A percentile compares a stretch with the other conserved stretches of the same genome.
phyloP scores from a whole-genome alignment of 2,329 filamentous ascomycete genomes.

The Ploettnerulaceae sp. region DNA sequence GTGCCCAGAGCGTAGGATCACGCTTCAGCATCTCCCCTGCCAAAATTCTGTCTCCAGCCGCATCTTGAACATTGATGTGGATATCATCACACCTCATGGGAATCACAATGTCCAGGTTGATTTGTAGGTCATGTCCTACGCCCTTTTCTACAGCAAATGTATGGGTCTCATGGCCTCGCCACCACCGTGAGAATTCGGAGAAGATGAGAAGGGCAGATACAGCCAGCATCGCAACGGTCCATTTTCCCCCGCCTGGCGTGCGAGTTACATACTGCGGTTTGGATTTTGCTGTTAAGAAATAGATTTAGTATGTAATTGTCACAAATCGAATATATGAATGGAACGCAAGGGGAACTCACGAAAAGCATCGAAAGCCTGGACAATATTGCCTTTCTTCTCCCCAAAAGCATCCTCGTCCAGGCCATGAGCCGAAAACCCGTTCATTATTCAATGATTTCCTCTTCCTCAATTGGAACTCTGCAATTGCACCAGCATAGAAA shows the following conservation, averaged over 20 bases:
- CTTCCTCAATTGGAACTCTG: too few relatives aligned
- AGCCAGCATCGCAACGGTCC: conserved; percentile 77
- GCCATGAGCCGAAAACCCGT: conserved; percentile 67
- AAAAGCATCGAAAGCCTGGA: conserved; percentile 94
- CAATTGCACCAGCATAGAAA: too few relatives aligned
- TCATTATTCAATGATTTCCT: too few relatives aligned
- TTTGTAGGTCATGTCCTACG: conserved; percentile 79
- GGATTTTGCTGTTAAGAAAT: conserved; percentile 67
- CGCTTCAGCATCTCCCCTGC: conserved; percentile 69
- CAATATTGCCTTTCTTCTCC: conserved; percentile 60
- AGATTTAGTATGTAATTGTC: conserved; percentile 1
- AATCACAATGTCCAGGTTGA: conserved; percentile 93
- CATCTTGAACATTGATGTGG: conserved; percentile 97
- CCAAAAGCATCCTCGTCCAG: conserved; percentile 78
- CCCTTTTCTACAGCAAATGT: conserved; percentile 93
- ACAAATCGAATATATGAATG: neutral
- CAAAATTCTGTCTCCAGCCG: conserved; percentile 84
- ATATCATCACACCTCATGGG: conserved; percentile 82
- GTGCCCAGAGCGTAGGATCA: conserved; percentile 73
- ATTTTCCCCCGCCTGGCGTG: conserved; percentile 84
- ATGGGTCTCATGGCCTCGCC: conserved; percentile 76
- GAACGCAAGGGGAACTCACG: conserved; percentile 57
- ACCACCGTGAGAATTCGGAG: conserved; percentile 78
- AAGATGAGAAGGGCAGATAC: conserved; percentile 71
- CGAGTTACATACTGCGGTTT: conserved; percentile 88